Evolutionary conservation across 257 asterid species (phyloP).

Genomic region (Primulina eburnea): DNA sequence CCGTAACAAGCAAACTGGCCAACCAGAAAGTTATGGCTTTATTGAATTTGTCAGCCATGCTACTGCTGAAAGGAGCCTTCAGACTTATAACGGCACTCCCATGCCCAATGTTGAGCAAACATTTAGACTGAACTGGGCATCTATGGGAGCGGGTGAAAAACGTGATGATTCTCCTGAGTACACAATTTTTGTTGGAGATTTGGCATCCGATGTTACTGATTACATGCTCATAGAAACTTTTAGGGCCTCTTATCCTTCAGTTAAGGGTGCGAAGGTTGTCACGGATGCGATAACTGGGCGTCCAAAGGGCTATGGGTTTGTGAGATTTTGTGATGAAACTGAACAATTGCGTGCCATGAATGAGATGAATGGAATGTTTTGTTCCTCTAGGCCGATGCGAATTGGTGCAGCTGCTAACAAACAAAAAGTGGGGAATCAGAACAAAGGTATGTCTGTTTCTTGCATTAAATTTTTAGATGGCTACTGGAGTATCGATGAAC

Average conservation of each 20-base stretch:
- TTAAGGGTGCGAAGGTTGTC: constrained; percentile 88
- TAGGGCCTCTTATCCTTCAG: constrained; percentile 63
- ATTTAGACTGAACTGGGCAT: constrained; percentile 92
- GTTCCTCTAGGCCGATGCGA: constrained; percentile 94
- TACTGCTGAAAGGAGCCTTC: constrained; percentile 79
- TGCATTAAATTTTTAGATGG: constrained; percentile 18
- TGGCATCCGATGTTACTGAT: constrained; percentile 95
- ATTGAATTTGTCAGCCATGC: constrained; percentile 79
- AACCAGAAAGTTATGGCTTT: constrained; percentile 89
- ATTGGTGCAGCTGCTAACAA: constrained; percentile 94
- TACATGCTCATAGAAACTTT: constrained; percentile 84
- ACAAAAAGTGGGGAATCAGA: constrained; percentile 60
- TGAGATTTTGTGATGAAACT: constrained; percentile 74
- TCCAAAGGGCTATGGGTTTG: constrained; percentile 90
- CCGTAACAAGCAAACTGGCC: constrained; percentile 75
- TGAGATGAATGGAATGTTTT: constrained; percentile 91
- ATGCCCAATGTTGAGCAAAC: constrained; percentile 81
- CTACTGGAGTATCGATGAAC: constrained; percentile 16
- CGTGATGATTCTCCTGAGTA: constrained; percentile 75
- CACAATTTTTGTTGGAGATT: constrained; percentile 88
- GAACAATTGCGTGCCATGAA: constrained; percentile 84
- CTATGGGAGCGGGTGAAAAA: constrained; percentile 88
- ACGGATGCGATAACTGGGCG: constrained; percentile 85
- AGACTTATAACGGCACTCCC: constrained; percentile 56
- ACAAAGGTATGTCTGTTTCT: constrained; percentile 47